Evolutionary conservation across 2,329 filamentous ascomycete genomes (phyloP), one percentile per base, ranked within the genome.

Genomic region (Colletotrichum magnum): DNA sequence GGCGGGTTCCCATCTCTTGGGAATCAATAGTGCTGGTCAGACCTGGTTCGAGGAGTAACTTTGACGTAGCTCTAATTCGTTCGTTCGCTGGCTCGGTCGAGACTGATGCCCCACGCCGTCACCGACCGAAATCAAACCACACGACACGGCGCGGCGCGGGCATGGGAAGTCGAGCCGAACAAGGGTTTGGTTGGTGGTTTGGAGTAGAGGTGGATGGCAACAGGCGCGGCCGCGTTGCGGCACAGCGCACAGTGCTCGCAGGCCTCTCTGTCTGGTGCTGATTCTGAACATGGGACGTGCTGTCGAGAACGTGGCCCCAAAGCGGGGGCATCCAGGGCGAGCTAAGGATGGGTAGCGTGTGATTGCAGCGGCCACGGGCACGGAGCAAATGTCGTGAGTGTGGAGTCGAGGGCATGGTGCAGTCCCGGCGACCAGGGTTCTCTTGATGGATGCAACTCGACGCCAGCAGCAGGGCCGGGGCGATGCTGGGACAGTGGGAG

Each of bases 11-110:
- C 59, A 50, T 59, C 51, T 59, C 56, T 28, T 65, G 53, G 62
- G 57, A 69, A 68, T 67, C 68, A 58, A 70, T 70, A 70, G 64
- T 53, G 64, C 58, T 68, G 64, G 64, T 64, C 62, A 69, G 56
- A 57, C 67, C 68, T 47, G 58, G 58, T 52, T 67, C 54, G 32
- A 58, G 58, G 59, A 52, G 58, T 43, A 28, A 52, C 62, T 47
- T 47, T 28, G 26, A 62, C 50, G 48, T 62, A 52, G 45, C 47
- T 50, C 41, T 63, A 16, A 48, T 43, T 36, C 57, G 62, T 67
- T 60, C 61, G 66, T 64, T 68, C 66, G 66, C 53, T 60, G 50
- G 61, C n/a, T 65, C 65, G 54, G 53, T 68, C 65, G 39, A 50
- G 18, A 57, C 41, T 32, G 26, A 52, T 57, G 66, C 62, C 67